phyloP scores from a whole-genome alignment of 78 protist species.

The Dictyostelium brefeldianum region DNA sequence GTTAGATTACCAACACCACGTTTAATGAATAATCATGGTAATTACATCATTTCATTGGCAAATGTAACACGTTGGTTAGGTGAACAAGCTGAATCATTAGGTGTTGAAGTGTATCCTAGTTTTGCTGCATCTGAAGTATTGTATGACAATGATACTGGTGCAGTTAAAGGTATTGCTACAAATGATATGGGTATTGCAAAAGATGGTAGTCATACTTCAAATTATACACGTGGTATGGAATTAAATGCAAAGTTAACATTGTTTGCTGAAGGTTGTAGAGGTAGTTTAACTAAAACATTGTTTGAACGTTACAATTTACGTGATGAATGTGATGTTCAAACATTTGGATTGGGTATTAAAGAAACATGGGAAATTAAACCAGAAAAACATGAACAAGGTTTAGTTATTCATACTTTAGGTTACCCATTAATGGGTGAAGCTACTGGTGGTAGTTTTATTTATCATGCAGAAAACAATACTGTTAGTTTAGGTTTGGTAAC shows the following conservation, averaged over 20 bases:
- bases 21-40: constrained; percentile 95
- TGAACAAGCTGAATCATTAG: constrained; percentile 95
- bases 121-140: constrained; percentile 90
- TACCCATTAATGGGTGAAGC: constrained; percentile 93
- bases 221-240: constrained; percentile 96
- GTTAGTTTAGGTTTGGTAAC: constrained; percentile 94
- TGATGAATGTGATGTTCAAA: constrained; percentile 87
- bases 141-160: constrained; percentile 84
- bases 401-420: constrained; percentile 95
- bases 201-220: constrained; percentile 82
- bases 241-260: constrained; percentile 92
- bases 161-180: constrained; percentile 93
- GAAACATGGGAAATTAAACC: constrained; percentile 96
- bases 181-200: constrained; percentile 93
- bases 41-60: constrained; percentile 95
- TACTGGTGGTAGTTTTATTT: constrained; percentile 97
- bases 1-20: constrained; percentile 80
- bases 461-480: constrained; percentile 90
- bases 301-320: constrained; percentile 86
- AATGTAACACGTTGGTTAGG: constrained; percentile 90
- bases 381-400: constrained; percentile 84
- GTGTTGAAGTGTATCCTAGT: constrained; percentile 97
- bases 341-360: constrained; percentile 97
- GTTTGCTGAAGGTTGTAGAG: constrained; percentile 97
- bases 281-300: constrained; percentile 91